phyloP scores from a whole-genome alignment of 2,329 filamentous ascomycete genomes.

The Arachnopeziza araneosa region DNA sequence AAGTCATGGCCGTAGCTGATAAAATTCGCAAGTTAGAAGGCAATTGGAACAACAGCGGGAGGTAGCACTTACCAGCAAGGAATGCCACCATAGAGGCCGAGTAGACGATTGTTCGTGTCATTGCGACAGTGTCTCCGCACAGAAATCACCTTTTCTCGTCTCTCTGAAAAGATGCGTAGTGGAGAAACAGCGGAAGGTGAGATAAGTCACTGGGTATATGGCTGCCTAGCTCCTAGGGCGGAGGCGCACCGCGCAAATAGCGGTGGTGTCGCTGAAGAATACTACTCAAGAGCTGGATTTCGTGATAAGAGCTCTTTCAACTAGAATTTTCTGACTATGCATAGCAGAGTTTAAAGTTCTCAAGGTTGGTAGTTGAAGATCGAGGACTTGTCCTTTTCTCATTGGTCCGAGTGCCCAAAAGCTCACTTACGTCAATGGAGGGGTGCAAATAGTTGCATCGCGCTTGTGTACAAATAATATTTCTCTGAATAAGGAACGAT shows the following conservation, averaged over 20 bases:
- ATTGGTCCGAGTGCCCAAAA: neutral
- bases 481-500: neutral
- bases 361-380: neutral
- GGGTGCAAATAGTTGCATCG: neutral
- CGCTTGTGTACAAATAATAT: neutral
- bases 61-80: constrained; percentile 35
- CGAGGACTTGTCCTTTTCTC: neutral
- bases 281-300: too few relatives aligned
- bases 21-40: neutral
- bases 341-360: neutral
- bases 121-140: constrained; percentile 21
- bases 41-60: constrained; percentile 13
- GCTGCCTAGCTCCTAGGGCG: too few relatives aligned
- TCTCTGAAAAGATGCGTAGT: neutral
- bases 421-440: neutral
- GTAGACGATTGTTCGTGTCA: constrained; percentile 41
- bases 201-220: neutral
- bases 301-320: too few relatives aligned
- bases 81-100: constrained; percentile 37
- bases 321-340: neutral
- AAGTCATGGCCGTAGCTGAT: constrained; percentile 68
- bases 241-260: too few relatives aligned
- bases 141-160: neutral
- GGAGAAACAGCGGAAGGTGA: neutral
- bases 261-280: too few relatives aligned